Evolutionary conservation across 1,284 basidiomycete genomes (phyloP).

Genomic region (Apiotrichum porosum): DNA sequence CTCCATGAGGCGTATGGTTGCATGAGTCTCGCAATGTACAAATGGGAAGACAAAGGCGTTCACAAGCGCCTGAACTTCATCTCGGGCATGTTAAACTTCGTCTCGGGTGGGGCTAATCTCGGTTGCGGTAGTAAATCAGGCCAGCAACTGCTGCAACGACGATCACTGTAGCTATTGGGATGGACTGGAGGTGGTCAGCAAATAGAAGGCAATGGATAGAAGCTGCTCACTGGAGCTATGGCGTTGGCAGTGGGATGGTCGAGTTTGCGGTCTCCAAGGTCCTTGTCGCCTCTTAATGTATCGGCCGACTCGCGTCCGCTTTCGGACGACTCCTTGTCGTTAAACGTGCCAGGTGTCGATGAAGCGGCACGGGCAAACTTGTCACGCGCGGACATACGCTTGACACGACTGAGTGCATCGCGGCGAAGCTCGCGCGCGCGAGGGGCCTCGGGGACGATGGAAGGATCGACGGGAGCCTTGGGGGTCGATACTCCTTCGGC

Average conservation of each 20-base stretch:
- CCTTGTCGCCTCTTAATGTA: conserved; percentile 32
- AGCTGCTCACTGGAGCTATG: neutral
- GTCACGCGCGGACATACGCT: neutral
- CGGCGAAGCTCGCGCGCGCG: conserved; percentile 7
- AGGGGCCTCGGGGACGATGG: neutral
- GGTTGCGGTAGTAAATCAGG: conserved; percentile 35
- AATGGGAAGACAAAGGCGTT: too few relatives aligned
- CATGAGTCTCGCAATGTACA: too few relatives aligned
- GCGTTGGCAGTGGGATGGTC: conserved; percentile 3
- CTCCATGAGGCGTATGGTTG: too few relatives aligned
- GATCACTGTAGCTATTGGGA: conserved; percentile 35
- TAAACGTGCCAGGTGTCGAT: neutral
- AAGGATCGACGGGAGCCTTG: conserved; percentile 11
- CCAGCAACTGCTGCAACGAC: conserved; percentile 40
- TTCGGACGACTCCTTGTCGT: conserved; percentile 31
- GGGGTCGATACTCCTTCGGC: conserved; percentile 28
- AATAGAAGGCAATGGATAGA: too few relatives aligned
- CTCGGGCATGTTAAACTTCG: too few relatives aligned
- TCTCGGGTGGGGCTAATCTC: conserved; percentile 10
- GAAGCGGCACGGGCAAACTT: neutral
- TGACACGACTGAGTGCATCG: conserved; percentile 7
- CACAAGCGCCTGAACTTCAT: too few relatives aligned
- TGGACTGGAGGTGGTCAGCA: conserved; percentile 9
- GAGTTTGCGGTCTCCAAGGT: conserved; percentile 7
- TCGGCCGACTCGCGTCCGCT: conserved; percentile 40